Evolutionary conservation across 1,284 basidiomycete genomes (phyloP), one percentile per base, ranked within the genome.

Genomic region (Apiotrichum gracile): DNA sequence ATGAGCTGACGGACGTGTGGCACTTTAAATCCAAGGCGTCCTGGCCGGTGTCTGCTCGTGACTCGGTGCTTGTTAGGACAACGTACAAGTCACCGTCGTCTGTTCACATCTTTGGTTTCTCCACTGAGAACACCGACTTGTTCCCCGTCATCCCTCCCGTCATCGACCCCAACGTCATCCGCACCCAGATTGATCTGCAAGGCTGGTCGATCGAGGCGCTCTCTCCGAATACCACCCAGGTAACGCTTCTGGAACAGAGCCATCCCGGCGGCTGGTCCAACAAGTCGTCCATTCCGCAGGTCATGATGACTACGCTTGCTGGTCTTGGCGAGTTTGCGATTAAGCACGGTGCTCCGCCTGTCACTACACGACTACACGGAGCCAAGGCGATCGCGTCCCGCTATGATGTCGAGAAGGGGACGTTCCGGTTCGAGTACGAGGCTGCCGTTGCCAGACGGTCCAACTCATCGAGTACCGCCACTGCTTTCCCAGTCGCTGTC

Each of bases 261-360:
- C 93, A 97, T 73, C 92, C 92, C 2, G 91, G 96, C 69, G 92
- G 93, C 46, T 97, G 94, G 94, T 86, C 91, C 7, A 91, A 91
- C 76, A 98, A 97, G 75, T 85, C 87, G 0, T 88, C 88, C 17
- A 92, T 93, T 35, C 92, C 92, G 0, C 85, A 86, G 34, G 85
- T 90, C 64, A 94, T 98, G 89, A 85, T 91, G 70, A 81, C 82
- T 33, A 82, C 85, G 3, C 77, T 97, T 1, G 87, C 92, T 0
- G 91, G 91, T 8, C 85, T 93, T 4, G 92, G 93, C 37, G 92
- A 96, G 61, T 94, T 89, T 68, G 87, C 89, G 2, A 93, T 99
- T 77, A 93, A 92, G 71, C 87, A 84, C 60, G 96, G 96, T 16
- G 92, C 90, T 0, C 93, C 94, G 3, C 96, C 94, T 0, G 81